A percentile compares a stretch with the other conserved stretches of the same genome.
phyloP scores from a whole-genome alignment of 1,139 yeast genomes.

The Entelexis paramagnoliae region DNA sequence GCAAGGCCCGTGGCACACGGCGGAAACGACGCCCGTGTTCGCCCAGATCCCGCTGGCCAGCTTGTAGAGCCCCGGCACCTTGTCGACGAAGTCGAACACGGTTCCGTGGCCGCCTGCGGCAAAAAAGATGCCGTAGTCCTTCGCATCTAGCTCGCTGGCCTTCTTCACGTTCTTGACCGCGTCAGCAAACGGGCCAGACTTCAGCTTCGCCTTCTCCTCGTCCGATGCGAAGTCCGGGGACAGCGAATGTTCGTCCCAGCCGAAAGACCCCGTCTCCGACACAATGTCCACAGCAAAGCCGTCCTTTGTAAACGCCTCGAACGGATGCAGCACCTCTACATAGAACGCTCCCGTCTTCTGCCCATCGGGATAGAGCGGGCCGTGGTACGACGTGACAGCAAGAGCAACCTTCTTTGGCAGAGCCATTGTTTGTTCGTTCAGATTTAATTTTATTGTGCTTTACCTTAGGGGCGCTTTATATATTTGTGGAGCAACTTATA shows the following conservation, averaged over 20 bases:
- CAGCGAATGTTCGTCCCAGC: constrained; percentile 47
- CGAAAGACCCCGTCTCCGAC: constrained; percentile 48
- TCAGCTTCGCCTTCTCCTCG: constrained; percentile 36
- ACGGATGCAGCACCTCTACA: constrained; percentile 52
- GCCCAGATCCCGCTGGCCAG: constrained; percentile 41
- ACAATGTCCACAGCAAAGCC: constrained; percentile 47
- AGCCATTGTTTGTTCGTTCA: constrained; percentile 2
- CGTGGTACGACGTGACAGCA: constrained; percentile 44
- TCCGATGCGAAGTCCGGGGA: constrained; percentile 36
- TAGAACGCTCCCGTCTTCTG: constrained; percentile 47
- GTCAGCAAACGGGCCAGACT: constrained; percentile 35
- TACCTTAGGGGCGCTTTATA: neutral
- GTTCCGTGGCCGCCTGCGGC: constrained; percentile 62
- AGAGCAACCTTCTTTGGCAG: constrained; percentile 36
- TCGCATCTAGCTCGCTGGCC: constrained; percentile 39
- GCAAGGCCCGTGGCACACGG: constrained; percentile 61
- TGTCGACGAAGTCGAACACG: constrained; percentile 45
- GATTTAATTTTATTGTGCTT: too few relatives aligned
- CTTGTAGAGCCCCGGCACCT: constrained; percentile 39
- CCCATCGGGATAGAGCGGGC: constrained; percentile 46
- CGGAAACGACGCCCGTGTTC: constrained; percentile 46
- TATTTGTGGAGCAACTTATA: too few relatives aligned
- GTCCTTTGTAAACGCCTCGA: constrained; percentile 37
- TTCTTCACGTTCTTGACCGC: constrained; percentile 31
- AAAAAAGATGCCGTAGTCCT: constrained; percentile 45